Evolutionary conservation across 1,139 yeast species (phyloP).

Genomic region (Saccharomyces hybrid): DNA sequence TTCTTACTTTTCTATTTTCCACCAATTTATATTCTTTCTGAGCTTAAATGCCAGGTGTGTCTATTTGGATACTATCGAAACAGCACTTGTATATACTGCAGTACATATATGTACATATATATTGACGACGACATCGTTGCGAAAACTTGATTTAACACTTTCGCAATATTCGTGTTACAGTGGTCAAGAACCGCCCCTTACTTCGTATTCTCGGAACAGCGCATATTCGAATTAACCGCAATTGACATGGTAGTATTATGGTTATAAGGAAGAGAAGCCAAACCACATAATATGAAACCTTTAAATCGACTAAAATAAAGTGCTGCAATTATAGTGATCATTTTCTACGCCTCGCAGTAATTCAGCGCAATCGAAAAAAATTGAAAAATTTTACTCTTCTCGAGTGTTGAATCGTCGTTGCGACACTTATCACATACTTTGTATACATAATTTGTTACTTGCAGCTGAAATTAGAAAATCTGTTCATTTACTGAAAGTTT

Average conservation of each 20-base stretch:
- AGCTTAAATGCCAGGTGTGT: background rate
- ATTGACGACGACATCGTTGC: background rate
- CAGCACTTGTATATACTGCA: background rate
- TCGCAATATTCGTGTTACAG: background rate
- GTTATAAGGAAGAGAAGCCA: too few species aligned
- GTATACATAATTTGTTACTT: background rate
- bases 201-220: too few species aligned
- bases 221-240: background rate
- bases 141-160: background rate
- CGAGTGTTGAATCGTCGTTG: background rate
- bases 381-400: slow-evolving; percentile 1
- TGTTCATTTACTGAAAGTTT: background rate
- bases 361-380: slow-evolving; percentile 1
- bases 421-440: background rate
- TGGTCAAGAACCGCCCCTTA: too few species aligned
- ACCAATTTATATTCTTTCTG: background rate
- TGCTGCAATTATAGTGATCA: background rate
- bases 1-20: background rate
- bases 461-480: background rate
- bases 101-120: background rate
- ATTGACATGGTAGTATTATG: background rate
- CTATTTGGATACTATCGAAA: background rate
- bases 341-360: background rate
- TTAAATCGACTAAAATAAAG: too few species aligned
- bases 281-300: too few species aligned